These are phyloP conservation scores for Fraxinus dipetala DNA, from an alignment of 305 asterid genomes.

Conservation along the genomic window DNA sequence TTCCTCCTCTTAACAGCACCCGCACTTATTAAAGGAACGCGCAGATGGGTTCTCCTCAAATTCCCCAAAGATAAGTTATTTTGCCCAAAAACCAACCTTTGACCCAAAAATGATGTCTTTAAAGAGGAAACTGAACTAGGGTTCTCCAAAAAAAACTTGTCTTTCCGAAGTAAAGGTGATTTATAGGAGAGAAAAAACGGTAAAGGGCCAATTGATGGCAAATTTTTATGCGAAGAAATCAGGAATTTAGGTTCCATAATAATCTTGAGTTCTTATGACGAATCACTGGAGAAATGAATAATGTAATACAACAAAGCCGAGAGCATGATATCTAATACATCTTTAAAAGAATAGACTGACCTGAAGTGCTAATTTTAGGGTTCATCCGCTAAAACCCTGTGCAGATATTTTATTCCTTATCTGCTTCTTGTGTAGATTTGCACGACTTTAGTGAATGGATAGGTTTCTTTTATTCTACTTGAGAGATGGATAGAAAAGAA, in stretches of 20 bases:
- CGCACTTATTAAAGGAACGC: constrained; percentile 46
- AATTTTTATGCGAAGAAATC: constrained; percentile 42
- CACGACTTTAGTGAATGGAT: neutral
- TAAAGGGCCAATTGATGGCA: constrained; percentile 40
- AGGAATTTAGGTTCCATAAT: constrained; percentile 55
- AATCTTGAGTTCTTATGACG: constrained; percentile 16
- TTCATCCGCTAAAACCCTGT: neutral
- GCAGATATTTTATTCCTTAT: neutral
- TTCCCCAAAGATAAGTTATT: constrained; percentile 28
- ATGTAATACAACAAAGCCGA: constrained; percentile 22
- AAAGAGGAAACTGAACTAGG: constrained; percentile 29
- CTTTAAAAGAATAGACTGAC: constrained; percentile 5
- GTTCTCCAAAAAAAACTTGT: constrained; percentile 31
- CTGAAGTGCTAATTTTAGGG: constrained; percentile 12
- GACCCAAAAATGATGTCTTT: constrained; percentile 56
- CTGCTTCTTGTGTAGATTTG: neutral
- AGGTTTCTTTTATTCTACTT: too few relatives aligned
- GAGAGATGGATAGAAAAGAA: too few relatives aligned
- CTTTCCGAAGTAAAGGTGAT: constrained; percentile 36
- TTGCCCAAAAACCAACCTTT: constrained; percentile 33
- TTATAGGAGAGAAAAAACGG: constrained; percentile 48
- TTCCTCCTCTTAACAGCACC: constrained; percentile 85
- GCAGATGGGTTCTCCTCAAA: constrained; percentile 32
- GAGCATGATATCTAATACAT: neutral
- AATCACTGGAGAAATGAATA: constrained; percentile 6